Base-by-base conservation (phyloP, 139 green algal species). In the Chlamydomonas schloesseri region DNA sequence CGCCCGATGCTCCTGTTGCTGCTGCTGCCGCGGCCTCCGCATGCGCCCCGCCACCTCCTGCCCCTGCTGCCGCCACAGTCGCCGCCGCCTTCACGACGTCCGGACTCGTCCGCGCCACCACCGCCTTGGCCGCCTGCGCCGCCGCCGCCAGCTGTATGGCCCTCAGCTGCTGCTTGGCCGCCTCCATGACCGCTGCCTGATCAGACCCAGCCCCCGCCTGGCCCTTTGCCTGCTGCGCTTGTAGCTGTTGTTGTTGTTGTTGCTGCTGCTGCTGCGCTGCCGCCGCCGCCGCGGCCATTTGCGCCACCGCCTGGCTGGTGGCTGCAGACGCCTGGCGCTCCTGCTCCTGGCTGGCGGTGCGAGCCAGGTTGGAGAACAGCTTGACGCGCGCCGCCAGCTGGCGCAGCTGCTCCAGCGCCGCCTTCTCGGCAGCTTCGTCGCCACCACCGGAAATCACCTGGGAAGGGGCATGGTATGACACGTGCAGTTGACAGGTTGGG, bases 401-500 rank as follows among this genome's bases (percentile, higher is more conserved):
- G 26, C 76, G 60, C 31, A 83, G 73, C 11, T 60, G 14, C n/a
- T 83, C 76, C 29, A 83, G 46, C 24, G 76, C 76, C 37, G 53
- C 57, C 37, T 68, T 69, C 76, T 83, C 76, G 24, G 60, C 60
- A 2, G 60, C 76, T 29, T 83, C 76, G 37, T 83, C 76, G 37
- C 28, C 60, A 10, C 28, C 60, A 10, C 60, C 76, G 31, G 60
- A 21, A 8, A 73, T 34, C 37, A 73, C 76, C 76, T 83, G 62
- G 26, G 6, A 1, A 68, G 13, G 60, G 55, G 20, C 50, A 57
- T 11, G 11, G 14, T 57, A 14, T 24, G 18, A 18, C 55, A 60
- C 9, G 55, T 21, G 11, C 11, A 14, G 50, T 11, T 11, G 11
- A 57, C 11, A 57, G 50, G 50, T 57, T 11, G 50, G 11, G 50